Base-by-base conservation (phyloP, 192 early-diverging fungal genomes). In the Chytriomyces sp. region DNA sequence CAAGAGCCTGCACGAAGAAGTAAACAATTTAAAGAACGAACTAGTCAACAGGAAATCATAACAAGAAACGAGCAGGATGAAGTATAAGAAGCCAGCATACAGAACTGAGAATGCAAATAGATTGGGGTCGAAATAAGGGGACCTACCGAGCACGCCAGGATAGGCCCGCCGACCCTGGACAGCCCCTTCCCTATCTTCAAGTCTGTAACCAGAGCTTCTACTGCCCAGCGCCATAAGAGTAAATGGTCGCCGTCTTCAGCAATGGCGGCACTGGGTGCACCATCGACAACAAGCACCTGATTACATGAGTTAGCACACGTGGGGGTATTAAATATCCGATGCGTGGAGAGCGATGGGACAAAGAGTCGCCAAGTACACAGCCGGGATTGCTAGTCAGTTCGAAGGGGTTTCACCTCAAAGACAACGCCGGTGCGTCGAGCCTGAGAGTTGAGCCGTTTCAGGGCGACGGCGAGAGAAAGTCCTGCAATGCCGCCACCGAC, bases 401-500 rank as follows among this genome's bases (percentile, higher is more conserved):
- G 35, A 35, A 35, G 35, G 35, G 35, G 35, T 35, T 35, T 35
- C 35, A 35, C 35, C 13, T 24, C 35, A 48, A 44, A 75, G 20
- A 6, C 13, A 9, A 75, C 73, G 18, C 73, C 73, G 10, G 63
- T 65, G 0, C 10, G 9, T 0, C 7, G 9, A 46, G 62, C 45
- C 45, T 65, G 18, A 9, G 18, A 23, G 49, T 75, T 65, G 28
- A 75, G 73, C 8, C 80, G 66, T 45, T 81, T 80, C 44, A 81
- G 65, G 18, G 80, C 75, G 16, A 81, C 11, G 13, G 81, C 82
- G 13, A 79, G 53, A 3, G 83, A 50, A 18, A 86, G 81, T 10
- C 85, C 85, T 26, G 85, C 79, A 4, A 86, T 43, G 7, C 85
- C 85, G 61, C 83, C 85, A 28, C 85, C 85, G 50, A 83, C 76